Conservation (phyloP, 2,329 filamentous ascomycete genomes). For the Ambrosiella beaveri region DNA sequence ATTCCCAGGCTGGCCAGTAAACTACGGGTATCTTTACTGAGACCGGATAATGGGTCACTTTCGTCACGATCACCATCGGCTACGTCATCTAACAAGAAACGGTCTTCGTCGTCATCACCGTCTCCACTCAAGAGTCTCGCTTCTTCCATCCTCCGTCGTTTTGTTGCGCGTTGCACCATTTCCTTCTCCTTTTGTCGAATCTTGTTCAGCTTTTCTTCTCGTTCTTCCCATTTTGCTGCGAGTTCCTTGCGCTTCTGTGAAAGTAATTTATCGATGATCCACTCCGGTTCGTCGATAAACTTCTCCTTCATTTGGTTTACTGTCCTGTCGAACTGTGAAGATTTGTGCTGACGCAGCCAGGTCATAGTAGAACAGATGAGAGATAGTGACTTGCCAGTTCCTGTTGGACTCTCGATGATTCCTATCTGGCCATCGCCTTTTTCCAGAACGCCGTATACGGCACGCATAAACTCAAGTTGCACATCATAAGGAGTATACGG, state of each 20-base stretch:
- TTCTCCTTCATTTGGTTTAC: conserved; percentile 27
- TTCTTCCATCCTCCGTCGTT: conserved; percentile 29
- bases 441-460: conserved; percentile 64
- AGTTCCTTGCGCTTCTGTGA: conserved; percentile 51
- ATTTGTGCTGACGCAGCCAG: conserved; percentile 77
- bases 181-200: conserved; percentile 46
- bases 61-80: conserved; percentile 31
- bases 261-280: conserved; percentile 66
- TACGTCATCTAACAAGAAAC: conserved; percentile 56
- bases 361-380: conserved; percentile 78
- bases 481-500: conserved; percentile 79
- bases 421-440: conserved; percentile 55
- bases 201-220: conserved; percentile 53
- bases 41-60: conserved; percentile 29
- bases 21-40: conserved; percentile 60
- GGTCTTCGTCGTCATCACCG: conserved; percentile 39
- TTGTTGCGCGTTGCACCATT: conserved; percentile 32
- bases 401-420: conserved; percentile 87
- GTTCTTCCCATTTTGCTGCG: conserved; percentile 47
- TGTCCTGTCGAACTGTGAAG: conserved; percentile 34
- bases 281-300: conserved; percentile 56
- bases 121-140: conserved; percentile 7
- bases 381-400: conserved; percentile 79
- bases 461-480: conserved; percentile 73
- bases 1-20: conserved; percentile 51